phyloP scores from a whole-genome alignment of 2,329 filamentous ascomycete species.

The Rhexocercosporidium sp. region DNA sequence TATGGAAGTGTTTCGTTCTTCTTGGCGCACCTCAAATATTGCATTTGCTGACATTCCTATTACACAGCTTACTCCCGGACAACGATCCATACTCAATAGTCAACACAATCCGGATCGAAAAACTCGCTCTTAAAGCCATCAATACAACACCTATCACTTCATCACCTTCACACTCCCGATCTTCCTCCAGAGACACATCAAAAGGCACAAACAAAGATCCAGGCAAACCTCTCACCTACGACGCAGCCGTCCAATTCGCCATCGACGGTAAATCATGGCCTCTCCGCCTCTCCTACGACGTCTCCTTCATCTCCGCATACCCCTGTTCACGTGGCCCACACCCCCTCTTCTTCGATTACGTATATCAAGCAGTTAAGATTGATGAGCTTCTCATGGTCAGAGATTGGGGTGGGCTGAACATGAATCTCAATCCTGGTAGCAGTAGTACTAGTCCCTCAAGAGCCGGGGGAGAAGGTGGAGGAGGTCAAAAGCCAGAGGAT shows the following conservation, averaged over 20 bases:
- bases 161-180: slow-evolving; percentile 28
- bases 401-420: slow-evolving; percentile 59
- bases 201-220: slow-evolving; percentile 14
- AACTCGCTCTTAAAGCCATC: slow-evolving; percentile 62
- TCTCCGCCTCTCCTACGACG: slow-evolving; percentile 65
- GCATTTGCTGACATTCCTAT: too few species aligned
- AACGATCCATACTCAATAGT: slow-evolving; percentile 58
- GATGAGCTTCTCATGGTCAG: slow-evolving; percentile 69
- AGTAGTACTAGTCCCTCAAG: not conserved
- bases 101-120: slow-evolving; percentile 73
- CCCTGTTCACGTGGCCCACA: slow-evolving; percentile 68
- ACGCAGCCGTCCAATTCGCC: slow-evolving; percentile 67
- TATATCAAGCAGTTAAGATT: slow-evolving; percentile 61
- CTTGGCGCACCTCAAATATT: too few species aligned
- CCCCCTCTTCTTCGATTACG: slow-evolving; percentile 75
- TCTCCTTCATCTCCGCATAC: slow-evolving; percentile 69
- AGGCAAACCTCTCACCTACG: slow-evolving; percentile 54
- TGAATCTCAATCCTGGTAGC: slow-evolving; percentile 9
- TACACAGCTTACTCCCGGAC: slow-evolving; percentile 49
- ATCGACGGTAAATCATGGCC: slow-evolving; percentile 69
- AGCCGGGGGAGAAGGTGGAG: slow-evolving; percentile 35
- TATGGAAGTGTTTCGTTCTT: too few species aligned
- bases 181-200: slow-evolving; percentile 13
- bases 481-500: slow-evolving; percentile 21
- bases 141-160: not conserved